Evolutionary conservation across 306 rosid species (phyloP), one percentile per base, ranked within the genome.

Genomic region (Astragalus glycyphyllos): DNA sequence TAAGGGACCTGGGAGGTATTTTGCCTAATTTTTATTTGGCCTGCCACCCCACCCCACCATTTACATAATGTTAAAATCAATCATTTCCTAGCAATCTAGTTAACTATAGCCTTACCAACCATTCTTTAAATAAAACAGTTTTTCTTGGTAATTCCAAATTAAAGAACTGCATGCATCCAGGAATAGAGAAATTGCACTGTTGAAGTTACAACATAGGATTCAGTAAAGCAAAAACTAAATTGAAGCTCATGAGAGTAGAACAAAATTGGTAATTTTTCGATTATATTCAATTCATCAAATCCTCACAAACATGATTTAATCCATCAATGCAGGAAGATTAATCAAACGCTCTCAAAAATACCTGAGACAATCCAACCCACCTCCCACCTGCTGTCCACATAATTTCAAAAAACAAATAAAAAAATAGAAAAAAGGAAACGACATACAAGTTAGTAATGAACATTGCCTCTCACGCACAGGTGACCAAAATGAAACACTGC

Each of bases 221-320:
- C 23, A 13, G 20, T 23, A 26, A 35, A 3, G 10, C 41, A 60
- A 62, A 11, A 23, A 40, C 42, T 5, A 54, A 26, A 0, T 7
- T 38, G 47, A 55, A 15, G 53, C 32, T 58, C 12, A 12, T 7
- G 4, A 15, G 5, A 6, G 9, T 0, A 38, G 46, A 37, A 26
- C 20, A 29, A 59, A 64, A 58, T 69, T 9, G 69, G 62, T 44
- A 40, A 17, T 59, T 78, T 50, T 58, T 54, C 44, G 60, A 41
- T 61, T 69, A 76, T 76, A 71, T 76, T 79, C 72, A 77, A 79
- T 80, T 75, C 51, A 44, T 53, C 13, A 46, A 38, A 53, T 55
- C 55, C 60, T 34, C 9, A 62, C 62, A 68, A 38, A 50, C 58
- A 48, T 23, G 57, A 73, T 58, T 68, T 37, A 65, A 69, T 69